These are phyloP conservation scores for Scedosporium minutisporum DNA, from an alignment of 2,329 filamentous ascomycete species.

Conservation along the genomic window DNA sequence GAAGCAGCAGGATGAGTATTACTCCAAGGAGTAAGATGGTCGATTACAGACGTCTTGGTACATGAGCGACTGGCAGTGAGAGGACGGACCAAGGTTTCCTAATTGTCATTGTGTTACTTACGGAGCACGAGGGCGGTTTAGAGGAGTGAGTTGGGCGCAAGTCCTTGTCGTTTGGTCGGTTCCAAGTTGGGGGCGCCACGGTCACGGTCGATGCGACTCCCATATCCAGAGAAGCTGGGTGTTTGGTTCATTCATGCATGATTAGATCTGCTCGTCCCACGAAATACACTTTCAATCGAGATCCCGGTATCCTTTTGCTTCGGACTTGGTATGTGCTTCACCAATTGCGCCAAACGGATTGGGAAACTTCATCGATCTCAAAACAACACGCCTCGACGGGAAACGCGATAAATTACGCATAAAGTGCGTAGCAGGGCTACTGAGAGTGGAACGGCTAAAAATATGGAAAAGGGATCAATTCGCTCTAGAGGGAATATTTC, in stretches of 20 bases:
- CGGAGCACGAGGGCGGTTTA: background rate
- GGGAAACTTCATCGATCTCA: background rate
- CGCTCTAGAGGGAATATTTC: too few species aligned
- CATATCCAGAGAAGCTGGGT: too few species aligned
- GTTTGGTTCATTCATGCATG: too few species aligned
- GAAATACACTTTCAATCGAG: too few species aligned
- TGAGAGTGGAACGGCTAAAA: background rate
- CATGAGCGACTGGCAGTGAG: background rate
- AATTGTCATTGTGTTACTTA: background rate
- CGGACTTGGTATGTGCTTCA: background rate
- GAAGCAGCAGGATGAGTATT: constrained; percentile 41
- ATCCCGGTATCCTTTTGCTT: too few species aligned
- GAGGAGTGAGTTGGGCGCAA: background rate
- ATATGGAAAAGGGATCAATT: too few species aligned
- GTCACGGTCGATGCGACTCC: too few species aligned
- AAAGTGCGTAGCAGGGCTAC: background rate
- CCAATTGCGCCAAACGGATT: background rate
- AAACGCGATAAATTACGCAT: background rate
- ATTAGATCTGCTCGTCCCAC: too few species aligned
- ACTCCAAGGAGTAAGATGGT: background rate
- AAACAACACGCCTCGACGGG: background rate
- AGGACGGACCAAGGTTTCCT: background rate
- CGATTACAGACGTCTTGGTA: background rate
- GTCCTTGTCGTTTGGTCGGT: background rate
- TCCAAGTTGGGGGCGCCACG: background rate